These are phyloP conservation scores for Cyberlindnera suaveolens DNA, from an alignment of 805 yeast genomes.

Conservation along the genomic window DNA sequence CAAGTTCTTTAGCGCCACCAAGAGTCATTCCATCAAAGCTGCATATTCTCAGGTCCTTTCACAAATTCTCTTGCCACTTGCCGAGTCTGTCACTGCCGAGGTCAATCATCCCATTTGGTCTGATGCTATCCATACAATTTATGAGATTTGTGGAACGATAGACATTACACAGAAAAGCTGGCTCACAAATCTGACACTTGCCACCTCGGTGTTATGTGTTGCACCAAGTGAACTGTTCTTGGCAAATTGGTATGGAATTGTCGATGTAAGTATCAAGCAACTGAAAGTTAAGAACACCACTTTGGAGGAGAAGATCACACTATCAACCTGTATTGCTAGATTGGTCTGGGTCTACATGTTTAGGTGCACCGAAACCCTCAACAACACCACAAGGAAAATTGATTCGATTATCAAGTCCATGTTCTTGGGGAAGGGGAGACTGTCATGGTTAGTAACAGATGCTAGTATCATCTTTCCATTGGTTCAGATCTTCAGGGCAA, in stretches of 20 bases:
- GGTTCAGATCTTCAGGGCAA: constrained; percentile 66
- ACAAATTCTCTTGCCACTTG: constrained; percentile 70
- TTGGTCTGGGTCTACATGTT: constrained; percentile 86
- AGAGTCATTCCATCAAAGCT: constrained; percentile 55
- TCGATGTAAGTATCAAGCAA: constrained; percentile 56
- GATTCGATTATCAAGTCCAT: constrained; percentile 55
- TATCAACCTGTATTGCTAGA: constrained; percentile 62
- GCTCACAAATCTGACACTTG: constrained; percentile 60
- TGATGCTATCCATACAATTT: constrained; percentile 64
- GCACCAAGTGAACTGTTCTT: constrained; percentile 74
- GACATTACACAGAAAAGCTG: constrained; percentile 46
- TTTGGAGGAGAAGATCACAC: constrained; percentile 41
- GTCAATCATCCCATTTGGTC: constrained; percentile 96
- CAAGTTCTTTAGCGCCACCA: constrained; percentile 68
- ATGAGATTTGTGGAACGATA: constrained; percentile 41
- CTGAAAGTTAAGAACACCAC: constrained; percentile 54
- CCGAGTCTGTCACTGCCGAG: constrained; percentile 85
- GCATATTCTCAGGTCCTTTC: constrained; percentile 85
- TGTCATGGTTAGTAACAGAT: constrained; percentile 72
- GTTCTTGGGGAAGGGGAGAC: constrained; percentile 53
- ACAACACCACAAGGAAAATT: constrained; percentile 75
- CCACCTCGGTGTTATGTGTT: constrained; percentile 72
- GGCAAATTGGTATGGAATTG: constrained; percentile 60
- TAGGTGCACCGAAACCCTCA: constrained; percentile 82
- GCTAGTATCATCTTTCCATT: constrained; percentile 54